These are phyloP conservation scores for Erythrophleum ivorense DNA, from an alignment of 331 rosid genomes.

Conservation along the genomic window DNA sequence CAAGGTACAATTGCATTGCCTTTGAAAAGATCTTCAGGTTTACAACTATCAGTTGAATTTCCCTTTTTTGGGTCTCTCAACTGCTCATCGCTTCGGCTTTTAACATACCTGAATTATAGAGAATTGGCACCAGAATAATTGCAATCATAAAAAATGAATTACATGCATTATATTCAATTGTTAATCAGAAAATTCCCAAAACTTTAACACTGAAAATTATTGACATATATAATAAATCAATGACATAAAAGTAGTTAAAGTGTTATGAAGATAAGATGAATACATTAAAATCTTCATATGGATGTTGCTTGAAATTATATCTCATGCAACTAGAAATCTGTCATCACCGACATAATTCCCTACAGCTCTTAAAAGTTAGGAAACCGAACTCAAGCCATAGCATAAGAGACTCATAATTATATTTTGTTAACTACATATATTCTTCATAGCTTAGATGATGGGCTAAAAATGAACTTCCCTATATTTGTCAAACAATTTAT, in stretches of 20 bases:
- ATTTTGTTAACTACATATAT: neutral
- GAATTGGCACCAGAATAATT: slow-evolving; percentile 14
- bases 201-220: slow-evolving; percentile 22
- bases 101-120: slow-evolving; percentile 72
- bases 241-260: neutral
- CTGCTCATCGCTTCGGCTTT: slow-evolving; percentile 90
- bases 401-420: neutral
- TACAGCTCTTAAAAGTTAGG: neutral
- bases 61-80: slow-evolving; percentile 43
- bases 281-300: neutral
- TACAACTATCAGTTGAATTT: slow-evolving; percentile 46
- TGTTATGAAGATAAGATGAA: slow-evolving; percentile 6
- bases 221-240: slow-evolving; percentile 5
- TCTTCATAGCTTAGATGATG: neutral
- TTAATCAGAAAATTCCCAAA: slow-evolving; percentile 12
- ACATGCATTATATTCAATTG: neutral
- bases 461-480: neutral
- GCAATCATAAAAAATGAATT: slow-evolving; percentile 5
- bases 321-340: neutral
- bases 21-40: slow-evolving; percentile 63
- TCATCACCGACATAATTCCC: neutral
- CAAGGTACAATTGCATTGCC: slow-evolving; percentile 75
- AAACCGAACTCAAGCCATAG: neutral
- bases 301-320: slow-evolving; percentile 12
- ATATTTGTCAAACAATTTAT: neutral